Evolutionary conservation across 2,329 filamentous ascomycete genomes (phyloP).

Genomic region (Geosmithia morbida): DNA sequence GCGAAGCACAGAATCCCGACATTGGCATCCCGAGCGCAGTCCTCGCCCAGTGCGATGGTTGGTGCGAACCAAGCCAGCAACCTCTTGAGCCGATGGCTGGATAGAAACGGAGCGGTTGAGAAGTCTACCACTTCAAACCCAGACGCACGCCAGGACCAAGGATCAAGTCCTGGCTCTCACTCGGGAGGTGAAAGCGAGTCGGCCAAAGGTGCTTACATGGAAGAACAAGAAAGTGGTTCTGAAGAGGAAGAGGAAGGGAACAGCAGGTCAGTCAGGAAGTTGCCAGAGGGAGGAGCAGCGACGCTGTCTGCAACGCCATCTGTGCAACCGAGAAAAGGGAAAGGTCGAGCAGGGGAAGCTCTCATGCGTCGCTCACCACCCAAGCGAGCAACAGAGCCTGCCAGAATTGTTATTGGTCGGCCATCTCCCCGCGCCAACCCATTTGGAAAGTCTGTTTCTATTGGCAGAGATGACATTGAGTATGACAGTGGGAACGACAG

Average conservation of each 20-base stretch:
- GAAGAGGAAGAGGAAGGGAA: not conserved
- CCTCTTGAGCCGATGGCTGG: conserved; percentile 1
- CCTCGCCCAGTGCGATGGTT: not conserved
- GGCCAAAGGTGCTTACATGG: not conserved
- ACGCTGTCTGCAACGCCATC: not conserved
- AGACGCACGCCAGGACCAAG: not conserved
- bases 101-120: not conserved
- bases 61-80: not conserved
- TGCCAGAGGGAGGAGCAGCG: too few species aligned
- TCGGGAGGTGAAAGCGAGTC: not conserved
- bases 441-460: not conserved
- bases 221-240: not conserved
- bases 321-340: not conserved
- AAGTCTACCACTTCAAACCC: not conserved
- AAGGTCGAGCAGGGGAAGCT: not conserved
- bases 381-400: conserved; percentile 2
- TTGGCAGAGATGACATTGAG: conserved; percentile 4
- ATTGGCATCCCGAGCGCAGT: not conserved
- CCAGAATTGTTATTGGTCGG: conserved; percentile 9
- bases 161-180: not conserved
- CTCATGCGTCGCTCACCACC: conserved; percentile 2
- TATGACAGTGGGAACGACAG: conserved; percentile 4
- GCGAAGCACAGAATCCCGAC: not conserved
- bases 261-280: not conserved
- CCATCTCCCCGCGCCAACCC: not conserved